These are phyloP conservation scores for Trematosphaeria pertusa DNA, from an alignment of 2,329 filamentous ascomycete genomes.

Conservation along the genomic window DNA sequence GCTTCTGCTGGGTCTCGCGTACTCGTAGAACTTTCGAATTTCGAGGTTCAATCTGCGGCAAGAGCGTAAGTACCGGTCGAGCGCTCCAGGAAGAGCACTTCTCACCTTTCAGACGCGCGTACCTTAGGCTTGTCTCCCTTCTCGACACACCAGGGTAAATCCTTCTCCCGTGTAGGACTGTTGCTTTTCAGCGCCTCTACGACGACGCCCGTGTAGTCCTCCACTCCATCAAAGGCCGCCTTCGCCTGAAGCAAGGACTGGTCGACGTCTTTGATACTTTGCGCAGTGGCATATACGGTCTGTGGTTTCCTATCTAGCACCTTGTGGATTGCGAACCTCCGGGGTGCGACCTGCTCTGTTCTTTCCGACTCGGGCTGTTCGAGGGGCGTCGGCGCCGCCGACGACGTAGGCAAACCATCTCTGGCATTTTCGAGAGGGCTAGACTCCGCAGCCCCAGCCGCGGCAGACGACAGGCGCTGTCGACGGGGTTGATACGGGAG, in stretches of 20 bases:
- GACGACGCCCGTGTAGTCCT: constrained; percentile 27
- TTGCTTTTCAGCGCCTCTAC: constrained; percentile 18
- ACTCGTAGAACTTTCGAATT: constrained; percentile 36
- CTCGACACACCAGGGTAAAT: constrained; percentile 26
- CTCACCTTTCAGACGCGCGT: constrained; percentile 6
- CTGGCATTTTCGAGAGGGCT: no score
- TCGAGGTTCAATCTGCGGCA: constrained; percentile 30
- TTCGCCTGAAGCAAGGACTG: constrained; percentile 14
- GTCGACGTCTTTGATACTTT: background rate
- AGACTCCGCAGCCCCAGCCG: constrained; percentile 8
- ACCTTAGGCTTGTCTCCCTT: constrained; percentile 1
- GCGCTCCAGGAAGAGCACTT: constrained; percentile 9
- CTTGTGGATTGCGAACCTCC: no score
- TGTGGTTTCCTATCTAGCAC: no score
- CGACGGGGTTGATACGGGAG: constrained; percentile 17
- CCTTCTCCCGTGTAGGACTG: constrained; percentile 10
- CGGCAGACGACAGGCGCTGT: constrained; percentile 27
- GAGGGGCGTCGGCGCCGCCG: no score
- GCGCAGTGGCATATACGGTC: no score
- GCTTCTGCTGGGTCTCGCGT: constrained; percentile 44
- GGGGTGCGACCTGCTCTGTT: no score
- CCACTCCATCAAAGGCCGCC: constrained; percentile 12
- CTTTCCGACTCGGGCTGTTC: no score
- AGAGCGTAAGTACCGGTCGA: background rate
- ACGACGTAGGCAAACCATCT: no score